Evolutionary conservation across 2,329 filamentous ascomycete genomes (phyloP).

Genomic region (Trichoderma arundinaceum): DNA sequence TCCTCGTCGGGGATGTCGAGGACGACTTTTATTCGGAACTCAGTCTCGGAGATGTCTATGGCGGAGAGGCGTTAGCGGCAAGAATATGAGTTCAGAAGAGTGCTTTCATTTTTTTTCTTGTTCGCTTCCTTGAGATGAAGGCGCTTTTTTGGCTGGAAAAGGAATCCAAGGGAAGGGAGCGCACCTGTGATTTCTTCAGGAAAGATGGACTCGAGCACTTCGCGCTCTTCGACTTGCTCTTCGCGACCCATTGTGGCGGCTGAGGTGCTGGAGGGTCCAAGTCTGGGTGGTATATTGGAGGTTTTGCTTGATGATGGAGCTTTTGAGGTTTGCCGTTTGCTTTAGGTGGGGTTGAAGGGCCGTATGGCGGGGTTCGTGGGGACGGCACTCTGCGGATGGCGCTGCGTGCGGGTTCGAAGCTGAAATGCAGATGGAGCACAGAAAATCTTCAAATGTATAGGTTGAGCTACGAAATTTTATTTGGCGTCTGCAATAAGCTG

Average conservation of each 20-base stretch:
- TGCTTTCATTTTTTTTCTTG: neutral
- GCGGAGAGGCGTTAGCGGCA: neutral
- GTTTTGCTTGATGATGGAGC: constrained; percentile 15
- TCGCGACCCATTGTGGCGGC: constrained; percentile 66
- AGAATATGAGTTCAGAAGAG: too few species aligned
- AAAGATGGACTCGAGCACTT: constrained; percentile 98
- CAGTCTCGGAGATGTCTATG: constrained; percentile 84
- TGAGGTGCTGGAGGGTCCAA: neutral
- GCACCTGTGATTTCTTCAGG: constrained; percentile 93
- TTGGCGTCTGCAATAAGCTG: too few species aligned
- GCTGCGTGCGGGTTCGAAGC: neutral
- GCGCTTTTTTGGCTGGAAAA: neutral
- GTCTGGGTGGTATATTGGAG: neutral
- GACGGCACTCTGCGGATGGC: neutral
- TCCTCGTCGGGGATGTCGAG: constrained; percentile 76
- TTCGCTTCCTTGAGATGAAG: neutral
- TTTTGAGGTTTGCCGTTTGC: constrained; percentile 7
- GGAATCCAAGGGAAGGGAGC: neutral
- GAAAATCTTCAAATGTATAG: too few species aligned
- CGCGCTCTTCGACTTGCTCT: constrained; percentile 93
- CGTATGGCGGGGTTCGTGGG: constrained; percentile 40
- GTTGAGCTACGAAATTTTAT: too few species aligned
- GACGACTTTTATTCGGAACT: constrained; percentile 85
- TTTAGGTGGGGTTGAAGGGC: constrained; percentile 37
- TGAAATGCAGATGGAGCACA: too few species aligned